A percentile compares a stretch with the other conserved stretches of the same genome.
Conservation (phyloP, 805 yeast genomes). For the Myxozyma geophila region DNA sequence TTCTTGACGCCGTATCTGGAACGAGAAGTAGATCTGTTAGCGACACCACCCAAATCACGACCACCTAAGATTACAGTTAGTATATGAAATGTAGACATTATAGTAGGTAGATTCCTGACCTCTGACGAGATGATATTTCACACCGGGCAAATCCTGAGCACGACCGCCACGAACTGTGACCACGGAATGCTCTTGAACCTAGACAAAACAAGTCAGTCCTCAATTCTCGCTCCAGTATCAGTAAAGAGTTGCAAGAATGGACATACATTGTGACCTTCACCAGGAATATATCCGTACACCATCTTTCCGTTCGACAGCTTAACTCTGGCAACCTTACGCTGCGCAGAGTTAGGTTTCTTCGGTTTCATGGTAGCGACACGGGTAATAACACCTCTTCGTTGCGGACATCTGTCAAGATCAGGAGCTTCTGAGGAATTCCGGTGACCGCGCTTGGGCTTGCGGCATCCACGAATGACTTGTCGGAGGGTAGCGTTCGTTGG, state of each 20-base stretch:
- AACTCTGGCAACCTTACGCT: constrained; percentile 95
- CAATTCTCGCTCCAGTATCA: background rate
- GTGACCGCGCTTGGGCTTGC: constrained; percentile 53
- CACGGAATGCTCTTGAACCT: constrained; percentile 92
- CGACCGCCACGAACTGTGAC: constrained; percentile 98
- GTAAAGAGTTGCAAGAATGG: too few relatives aligned
- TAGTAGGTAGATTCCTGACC: constrained; percentile 52
- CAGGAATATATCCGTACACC: constrained; percentile 92
- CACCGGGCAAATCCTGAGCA: constrained; percentile 98
- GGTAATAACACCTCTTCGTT: constrained; percentile 89
- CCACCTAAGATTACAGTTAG: constrained; percentile 46
- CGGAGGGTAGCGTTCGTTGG: constrained; percentile 64
- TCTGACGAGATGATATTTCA: constrained; percentile 88
- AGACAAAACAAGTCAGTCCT: background rate
- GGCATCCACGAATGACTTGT: constrained; percentile 73
- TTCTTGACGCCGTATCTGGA: constrained; percentile 76
- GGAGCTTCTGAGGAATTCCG: constrained; percentile 67
- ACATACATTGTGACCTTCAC: constrained; percentile 88
- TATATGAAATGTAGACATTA: background rate
- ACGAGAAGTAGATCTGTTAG: constrained; percentile 85
- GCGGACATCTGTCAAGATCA: constrained; percentile 80
- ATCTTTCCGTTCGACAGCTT: constrained; percentile 87
- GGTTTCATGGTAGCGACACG: constrained; percentile 96
- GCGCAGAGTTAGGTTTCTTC: constrained; percentile 97
- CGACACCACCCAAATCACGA: constrained; percentile 91